Conservation (phyloP, 371 early-diverging fungal species). For the Mucor mucedo region DNA sequence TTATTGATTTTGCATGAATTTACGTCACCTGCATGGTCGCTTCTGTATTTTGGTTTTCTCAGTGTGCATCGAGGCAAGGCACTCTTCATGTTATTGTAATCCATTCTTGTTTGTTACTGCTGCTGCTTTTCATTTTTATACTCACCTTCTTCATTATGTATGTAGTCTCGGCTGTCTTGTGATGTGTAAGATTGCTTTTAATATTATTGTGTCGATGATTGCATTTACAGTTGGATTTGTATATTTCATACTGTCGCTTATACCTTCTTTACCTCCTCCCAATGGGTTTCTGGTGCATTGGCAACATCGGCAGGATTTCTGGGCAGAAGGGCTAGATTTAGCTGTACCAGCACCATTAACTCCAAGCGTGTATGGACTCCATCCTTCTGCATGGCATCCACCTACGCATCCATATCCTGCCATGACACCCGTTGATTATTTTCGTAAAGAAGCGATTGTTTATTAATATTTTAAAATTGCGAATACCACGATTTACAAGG, state of each 20-base stretch:
- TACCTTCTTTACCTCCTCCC: slow-evolving; percentile 35
- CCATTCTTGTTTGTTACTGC: neutral
- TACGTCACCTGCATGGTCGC: slow-evolving; percentile 26
- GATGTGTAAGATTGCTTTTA: slow-evolving; percentile 38
- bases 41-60: slow-evolving; percentile 45
- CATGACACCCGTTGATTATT: too few relatives aligned
- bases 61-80: slow-evolving; percentile 42
- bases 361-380: neutral
- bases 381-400: slow-evolving; percentile 29
- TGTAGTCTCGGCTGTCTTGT: slow-evolving; percentile 46
- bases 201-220: slow-evolving; percentile 45
- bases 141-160: neutral
- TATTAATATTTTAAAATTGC: too few relatives aligned
- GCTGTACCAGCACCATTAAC: neutral
- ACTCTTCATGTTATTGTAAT: slow-evolving; percentile 43
- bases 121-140: too few relatives aligned
- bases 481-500: too few relatives aligned
- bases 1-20: slow-evolving; percentile 39
- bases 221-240: slow-evolving; percentile 39
- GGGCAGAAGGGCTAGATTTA: slow-evolving; percentile 38
- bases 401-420: neutral
- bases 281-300: slow-evolving; percentile 39
- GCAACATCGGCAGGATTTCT: slow-evolving; percentile 46
- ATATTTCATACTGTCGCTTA: slow-evolving; percentile 41
- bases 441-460: too few relatives aligned